These are phyloP conservation scores for Dryas octopetala DNA, from an alignment of 306 rosid genomes.

Conservation along the genomic window DNA sequence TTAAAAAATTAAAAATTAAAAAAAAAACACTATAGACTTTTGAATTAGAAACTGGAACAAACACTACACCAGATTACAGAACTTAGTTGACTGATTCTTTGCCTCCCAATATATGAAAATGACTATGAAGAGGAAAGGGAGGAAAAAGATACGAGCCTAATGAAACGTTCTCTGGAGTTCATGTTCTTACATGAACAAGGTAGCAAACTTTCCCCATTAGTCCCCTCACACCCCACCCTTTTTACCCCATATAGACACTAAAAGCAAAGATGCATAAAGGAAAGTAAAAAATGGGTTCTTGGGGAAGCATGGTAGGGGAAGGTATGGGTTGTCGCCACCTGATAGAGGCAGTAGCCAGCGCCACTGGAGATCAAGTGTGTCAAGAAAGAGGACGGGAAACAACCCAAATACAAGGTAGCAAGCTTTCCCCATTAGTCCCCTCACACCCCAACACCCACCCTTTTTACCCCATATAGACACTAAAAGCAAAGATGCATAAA, in stretches of 20 bases:
- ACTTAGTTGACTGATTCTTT: background rate
- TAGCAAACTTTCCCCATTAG: background rate
- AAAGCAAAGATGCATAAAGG: background rate
- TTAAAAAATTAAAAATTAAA: background rate
- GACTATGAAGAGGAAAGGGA: background rate
- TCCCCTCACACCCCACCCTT: background rate
- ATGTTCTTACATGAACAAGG: background rate
- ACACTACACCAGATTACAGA: background rate
- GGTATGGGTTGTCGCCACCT: slow-evolving; percentile 6
- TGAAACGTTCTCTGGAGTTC: background rate
- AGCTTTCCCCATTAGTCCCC: background rate
- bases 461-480: background rate
- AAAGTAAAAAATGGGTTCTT: background rate
- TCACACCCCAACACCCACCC: background rate
- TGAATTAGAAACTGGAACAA: background rate
- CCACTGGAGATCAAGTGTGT: slow-evolving; percentile 1
- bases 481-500: background rate
- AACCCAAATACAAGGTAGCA: background rate
- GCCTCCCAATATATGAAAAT: background rate
- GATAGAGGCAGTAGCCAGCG: background rate
- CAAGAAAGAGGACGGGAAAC: background rate
- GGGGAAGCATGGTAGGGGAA: background rate
- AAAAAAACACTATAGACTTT: background rate
- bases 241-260: background rate
- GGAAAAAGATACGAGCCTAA: background rate